Base-by-base conservation (phyloP, 2,329 filamentous ascomycete genomes). In the Xylariales sp. region DNA sequence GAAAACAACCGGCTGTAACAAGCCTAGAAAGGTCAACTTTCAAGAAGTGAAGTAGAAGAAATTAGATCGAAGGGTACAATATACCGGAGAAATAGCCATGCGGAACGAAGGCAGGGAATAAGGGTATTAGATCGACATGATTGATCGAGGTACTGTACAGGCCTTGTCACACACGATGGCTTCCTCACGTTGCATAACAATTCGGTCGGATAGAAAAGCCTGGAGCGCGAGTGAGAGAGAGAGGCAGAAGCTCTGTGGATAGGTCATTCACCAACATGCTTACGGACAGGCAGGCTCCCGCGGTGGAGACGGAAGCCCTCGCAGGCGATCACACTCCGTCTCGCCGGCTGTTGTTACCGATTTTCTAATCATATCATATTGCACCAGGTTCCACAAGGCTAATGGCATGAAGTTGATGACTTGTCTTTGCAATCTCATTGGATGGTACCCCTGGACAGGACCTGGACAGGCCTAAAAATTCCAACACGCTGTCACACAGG, bases 11-110 rank as follows among this genome's bases (percentile, higher is more conserved):
- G 53, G 44, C 39, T n/a, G n/a, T n/a, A n/a, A n/a, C 53, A 50
- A 52, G 51, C 52, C 52, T 44, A 37, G 47, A 54, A 57, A 57
- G 56, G 43, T 58, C 56, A 56, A 57, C 55, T 56, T 51, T 52
- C 42, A 51, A 49, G 52, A 56, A 56, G 31, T 25, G 44, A 50
- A 54, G 48, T 36, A 21, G 27, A 33, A 34, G 27, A 33, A 15
- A 31, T 16, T n/a, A 24, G 31, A 39, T 38, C 28, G 38, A 16
- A 14, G 18, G 22, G 32, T 32, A 24, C n/a, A n/a, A n/a, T n/a
- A n/a, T n/a, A n/a, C n/a, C n/a, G n/a, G n/a, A n/a, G n/a, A n/a
- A n/a, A n/a, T n/a, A n/a, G n/a, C n/a, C n/a, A n/a, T n/a, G n/a
- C n/a, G n/a, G n/a, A n/a, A n/a, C n/a, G n/a, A n/a, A n/a, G n/a